Evolutionary conservation across 192 early-diverging fungal genomes (phyloP), one percentile per base, ranked within the genome.

Genomic region (Funneliformis geosporum): DNA sequence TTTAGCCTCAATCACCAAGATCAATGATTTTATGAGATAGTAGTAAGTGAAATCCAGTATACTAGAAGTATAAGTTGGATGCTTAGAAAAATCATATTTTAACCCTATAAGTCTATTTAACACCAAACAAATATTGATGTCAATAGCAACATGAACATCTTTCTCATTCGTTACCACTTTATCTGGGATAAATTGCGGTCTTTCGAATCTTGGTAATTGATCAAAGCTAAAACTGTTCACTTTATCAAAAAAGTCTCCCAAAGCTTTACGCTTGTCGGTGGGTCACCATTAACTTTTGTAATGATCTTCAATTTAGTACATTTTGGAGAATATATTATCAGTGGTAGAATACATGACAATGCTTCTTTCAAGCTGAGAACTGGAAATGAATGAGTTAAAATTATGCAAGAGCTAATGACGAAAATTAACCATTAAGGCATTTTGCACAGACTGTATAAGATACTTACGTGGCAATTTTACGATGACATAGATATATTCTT

Each of bases 321-420:
- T 23, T 59, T 21, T n/a, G 18, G 46, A 23, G 76, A 44, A 68
- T 55, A 67, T 38, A 5, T 68, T 14, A 78, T 47, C 18, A 2
- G 65, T 55, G 76, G 46, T 50, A 28, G 46, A 69, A 39, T 55
- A 68, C 11, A 78, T 9, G 44, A 78, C 9, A 78, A 59, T 38
- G 5, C 65, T 7, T 78, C 76, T 68, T 78, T 65, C 64, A 68
- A 18, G 18, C 65, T 78, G 16, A 78, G 14, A 78, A 47, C 65
- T 68, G n/a, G 5, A 78, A 78, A 50, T 50, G 12, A 50, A 50
- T 10, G 12, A 0, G 46, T 47, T 47, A 47, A 47, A 12, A 47
- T 47, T 47, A 47, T 33, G 33, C 6, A 0, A 47, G 46, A 12
- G 46, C 8, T 12, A 47, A 47, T 47, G 11, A 47, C 10, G 11